phyloP scores from a whole-genome alignment of 2,329 filamentous ascomycete species.

The Cladosporium austrohemisphaericum region DNA sequence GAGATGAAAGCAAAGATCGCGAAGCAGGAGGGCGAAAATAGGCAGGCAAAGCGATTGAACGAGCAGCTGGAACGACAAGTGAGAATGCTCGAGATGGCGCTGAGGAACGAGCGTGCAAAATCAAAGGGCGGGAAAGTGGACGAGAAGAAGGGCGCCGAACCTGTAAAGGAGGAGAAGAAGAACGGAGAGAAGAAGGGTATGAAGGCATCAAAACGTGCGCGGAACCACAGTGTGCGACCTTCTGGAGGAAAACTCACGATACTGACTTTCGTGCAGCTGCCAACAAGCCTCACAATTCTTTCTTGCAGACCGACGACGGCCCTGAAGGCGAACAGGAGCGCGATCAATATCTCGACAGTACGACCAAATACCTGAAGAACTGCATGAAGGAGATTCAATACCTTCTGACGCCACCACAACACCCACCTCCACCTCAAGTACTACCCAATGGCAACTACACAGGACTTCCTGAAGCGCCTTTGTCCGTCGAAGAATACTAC shows the following conservation, averaged over 20 bases:
- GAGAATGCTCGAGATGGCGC: conserved; percentile 78
- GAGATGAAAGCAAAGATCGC: conserved; percentile 99
- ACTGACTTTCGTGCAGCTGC: conserved; percentile 36
- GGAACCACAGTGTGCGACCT: background rate
- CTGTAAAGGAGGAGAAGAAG: conserved; percentile 18
- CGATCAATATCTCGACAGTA: conserved; percentile 60
- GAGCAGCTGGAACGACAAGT: conserved; percentile 89
- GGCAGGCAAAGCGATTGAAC: conserved; percentile 82
- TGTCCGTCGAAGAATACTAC: conserved; percentile 58
- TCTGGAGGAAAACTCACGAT: background rate
- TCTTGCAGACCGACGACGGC: conserved; percentile 48
- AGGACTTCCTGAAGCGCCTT: conserved; percentile 47
- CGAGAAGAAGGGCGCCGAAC: conserved; percentile 19
- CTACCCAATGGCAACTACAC: conserved; percentile 33
- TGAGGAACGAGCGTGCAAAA: conserved; percentile 77
- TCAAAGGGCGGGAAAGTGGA: conserved; percentile 33
- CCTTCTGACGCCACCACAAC: conserved; percentile 61
- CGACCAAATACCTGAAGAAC: conserved; percentile 59
- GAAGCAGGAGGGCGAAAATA: conserved; percentile 81
- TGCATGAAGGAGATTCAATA: conserved; percentile 67
- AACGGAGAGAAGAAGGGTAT: conserved; percentile 18
- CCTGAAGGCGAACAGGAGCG: conserved; percentile 48
- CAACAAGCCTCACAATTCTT: conserved; percentile 47
- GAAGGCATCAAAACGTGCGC: conserved; percentile 24
- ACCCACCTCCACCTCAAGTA: conserved; percentile 54